These are phyloP conservation scores for Phylloporus rhodoxanthus DNA, from an alignment of 768 basidiomycete genomes.

Conservation along the genomic window DNA sequence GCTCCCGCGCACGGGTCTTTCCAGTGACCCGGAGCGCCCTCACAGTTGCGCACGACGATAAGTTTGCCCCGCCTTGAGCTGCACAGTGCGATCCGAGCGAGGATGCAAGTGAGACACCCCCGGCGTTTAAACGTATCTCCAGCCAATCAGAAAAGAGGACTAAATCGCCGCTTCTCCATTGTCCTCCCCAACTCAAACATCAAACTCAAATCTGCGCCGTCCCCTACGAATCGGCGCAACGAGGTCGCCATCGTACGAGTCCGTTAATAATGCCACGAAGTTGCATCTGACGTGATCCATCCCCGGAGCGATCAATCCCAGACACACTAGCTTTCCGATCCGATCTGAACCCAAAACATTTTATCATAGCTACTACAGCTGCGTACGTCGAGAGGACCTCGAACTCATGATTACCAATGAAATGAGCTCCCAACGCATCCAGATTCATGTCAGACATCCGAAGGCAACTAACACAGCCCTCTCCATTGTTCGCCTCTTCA, in stretches of 20 bases:
- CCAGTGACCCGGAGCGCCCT: too few species aligned
- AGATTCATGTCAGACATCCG: neutral
- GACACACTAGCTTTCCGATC: neutral
- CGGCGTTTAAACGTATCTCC: neutral
- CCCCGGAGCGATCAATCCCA: neutral
- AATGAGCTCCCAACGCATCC: neutral
- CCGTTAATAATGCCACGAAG: too few species aligned
- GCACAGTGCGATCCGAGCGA: too few species aligned
- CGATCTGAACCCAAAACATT: neutral
- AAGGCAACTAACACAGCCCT: neutral
- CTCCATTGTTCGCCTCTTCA: constrained; percentile 12
- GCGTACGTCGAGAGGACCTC: neutral
- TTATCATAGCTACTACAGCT: neutral
- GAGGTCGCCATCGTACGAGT: neutral
- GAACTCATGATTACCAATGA: neutral
- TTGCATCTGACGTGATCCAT: neutral
- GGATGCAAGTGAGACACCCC: too few species aligned
- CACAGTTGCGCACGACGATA: too few species aligned
- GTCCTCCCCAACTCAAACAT: neutral
- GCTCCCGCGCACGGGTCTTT: too few species aligned
- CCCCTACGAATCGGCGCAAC: neutral
- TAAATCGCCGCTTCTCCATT: constrained; percentile 8
- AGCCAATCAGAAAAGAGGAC: neutral
- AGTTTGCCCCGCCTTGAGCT: too few species aligned
- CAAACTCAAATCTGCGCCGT: neutral